phyloP scores from a whole-genome alignment of 1,284 basidiomycete species.

The Tremellales sp. region DNA sequence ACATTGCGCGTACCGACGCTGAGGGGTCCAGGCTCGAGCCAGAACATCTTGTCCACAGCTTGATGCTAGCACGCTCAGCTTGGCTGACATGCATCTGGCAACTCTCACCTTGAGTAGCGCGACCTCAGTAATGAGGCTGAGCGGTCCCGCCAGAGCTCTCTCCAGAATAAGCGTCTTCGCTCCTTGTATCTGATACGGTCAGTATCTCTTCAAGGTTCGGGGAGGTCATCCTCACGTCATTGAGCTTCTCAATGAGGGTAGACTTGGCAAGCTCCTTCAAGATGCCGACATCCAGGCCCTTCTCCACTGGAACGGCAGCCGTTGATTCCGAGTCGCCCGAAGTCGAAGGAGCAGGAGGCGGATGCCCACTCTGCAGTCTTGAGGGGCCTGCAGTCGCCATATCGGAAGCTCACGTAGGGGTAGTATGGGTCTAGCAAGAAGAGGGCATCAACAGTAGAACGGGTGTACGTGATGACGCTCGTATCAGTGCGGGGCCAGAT shows the following conservation, averaged over 20 bases:
- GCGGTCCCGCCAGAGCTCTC: conserved; percentile 77
- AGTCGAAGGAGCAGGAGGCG: conserved; percentile 38
- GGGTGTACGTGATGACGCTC: conserved; percentile 20
- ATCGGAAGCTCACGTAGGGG: conserved; percentile 3
- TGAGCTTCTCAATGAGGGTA: conserved; percentile 71
- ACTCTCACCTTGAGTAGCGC: conserved; percentile 73
- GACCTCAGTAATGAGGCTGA: conserved; percentile 90
- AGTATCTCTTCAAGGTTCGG: background rate
- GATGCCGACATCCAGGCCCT: conserved; percentile 60
- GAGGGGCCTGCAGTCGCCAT: conserved; percentile 22
- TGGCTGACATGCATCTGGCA: background rate
- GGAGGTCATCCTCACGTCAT: conserved; percentile 58
- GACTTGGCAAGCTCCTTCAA: conserved; percentile 73
- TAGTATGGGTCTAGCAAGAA: conserved; percentile 14
- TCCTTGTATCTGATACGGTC: conserved; percentile 67
- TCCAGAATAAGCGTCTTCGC: conserved; percentile 95
- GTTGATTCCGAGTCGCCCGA: conserved; percentile 44
- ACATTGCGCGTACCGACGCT: conserved; percentile 81
- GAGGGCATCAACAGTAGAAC: conserved; percentile 12
- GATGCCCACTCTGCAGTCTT: conserved; percentile 6
- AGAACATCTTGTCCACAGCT: conserved; percentile 99
- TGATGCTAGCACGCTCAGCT: conserved; percentile 64
- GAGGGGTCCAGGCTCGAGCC: conserved; percentile 86
- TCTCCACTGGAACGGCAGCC: conserved; percentile 12
- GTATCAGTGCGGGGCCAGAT: background rate